Conservation (phyloP, 192 early-diverging fungal genomes). For the Mortierella hygrophila region DNA sequence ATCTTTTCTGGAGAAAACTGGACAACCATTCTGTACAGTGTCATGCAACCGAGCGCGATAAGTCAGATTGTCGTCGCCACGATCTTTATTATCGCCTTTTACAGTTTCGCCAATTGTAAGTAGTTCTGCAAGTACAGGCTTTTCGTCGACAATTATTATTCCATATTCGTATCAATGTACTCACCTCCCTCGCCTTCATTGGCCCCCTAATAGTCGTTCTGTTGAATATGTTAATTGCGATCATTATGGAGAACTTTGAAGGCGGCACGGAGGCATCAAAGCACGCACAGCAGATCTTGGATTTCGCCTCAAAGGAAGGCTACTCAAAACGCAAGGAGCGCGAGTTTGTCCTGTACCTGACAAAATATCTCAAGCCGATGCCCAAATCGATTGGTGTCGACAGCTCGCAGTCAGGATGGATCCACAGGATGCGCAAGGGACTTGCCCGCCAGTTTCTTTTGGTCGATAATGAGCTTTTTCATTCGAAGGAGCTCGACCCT, state of each 20-base stretch:
- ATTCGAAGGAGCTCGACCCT: constrained; percentile 28
- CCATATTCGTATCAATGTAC: background rate
- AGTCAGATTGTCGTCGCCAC: constrained; percentile 57
- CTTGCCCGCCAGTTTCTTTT: constrained; percentile 62
- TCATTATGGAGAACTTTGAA: constrained; percentile 76
- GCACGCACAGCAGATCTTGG: constrained; percentile 61
- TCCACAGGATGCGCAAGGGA: constrained; percentile 62
- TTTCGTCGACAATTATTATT: background rate
- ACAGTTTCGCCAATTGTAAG: constrained; percentile 72
- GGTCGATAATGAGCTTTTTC: constrained; percentile 49
- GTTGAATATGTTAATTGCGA: constrained; percentile 75
- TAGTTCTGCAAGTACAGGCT: background rate
- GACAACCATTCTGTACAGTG: constrained; percentile 68
- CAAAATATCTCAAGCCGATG: constrained; percentile 66
- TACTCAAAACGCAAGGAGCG: constrained; percentile 44
- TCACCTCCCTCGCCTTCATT: background rate
- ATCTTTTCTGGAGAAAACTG: constrained; percentile 74
- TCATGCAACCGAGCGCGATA: constrained; percentile 52
- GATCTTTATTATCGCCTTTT: constrained; percentile 65
- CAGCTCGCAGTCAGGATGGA: constrained; percentile 57
- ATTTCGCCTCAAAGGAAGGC: constrained; percentile 54
- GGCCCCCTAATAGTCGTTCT: constrained; percentile 59
- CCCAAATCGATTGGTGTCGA: constrained; percentile 62
- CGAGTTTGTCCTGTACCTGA: constrained; percentile 58
- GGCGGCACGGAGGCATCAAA: constrained; percentile 66